Conservation (phyloP, 1,284 basidiomycete genomes). For the Retiboletus fuscus region DNA sequence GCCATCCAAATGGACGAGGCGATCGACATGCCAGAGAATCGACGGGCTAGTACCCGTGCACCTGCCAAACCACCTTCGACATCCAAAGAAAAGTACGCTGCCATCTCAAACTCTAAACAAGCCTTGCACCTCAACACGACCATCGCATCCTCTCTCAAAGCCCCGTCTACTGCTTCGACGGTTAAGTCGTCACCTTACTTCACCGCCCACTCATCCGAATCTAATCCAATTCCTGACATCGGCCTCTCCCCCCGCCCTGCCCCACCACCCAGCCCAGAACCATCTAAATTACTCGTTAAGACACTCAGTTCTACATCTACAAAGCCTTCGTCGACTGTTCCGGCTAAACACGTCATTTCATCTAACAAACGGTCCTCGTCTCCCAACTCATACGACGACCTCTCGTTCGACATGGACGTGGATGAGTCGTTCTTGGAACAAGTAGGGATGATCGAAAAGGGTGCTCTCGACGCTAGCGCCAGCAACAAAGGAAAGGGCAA, state of each 20-base stretch:
- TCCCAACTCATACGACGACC: slow-evolving; percentile 42
- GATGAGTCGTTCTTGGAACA: slow-evolving; percentile 48
- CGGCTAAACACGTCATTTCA: slow-evolving; percentile 4
- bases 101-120: slow-evolving; percentile 14
- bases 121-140: slow-evolving; percentile 4
- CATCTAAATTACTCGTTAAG: neutral
- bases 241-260: slow-evolving; percentile 43
- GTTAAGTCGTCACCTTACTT: slow-evolving; percentile 42
- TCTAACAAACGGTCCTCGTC: slow-evolving; percentile 22
- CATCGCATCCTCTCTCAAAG: slow-evolving; percentile 29
- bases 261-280: slow-evolving; percentile 5
- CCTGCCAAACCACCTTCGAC: slow-evolving; percentile 8
- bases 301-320: slow-evolving; percentile 16
- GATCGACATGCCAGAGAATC: slow-evolving; percentile 19
- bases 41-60: neutral
- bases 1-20: slow-evolving; percentile 36
- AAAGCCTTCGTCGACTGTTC: neutral
- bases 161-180: slow-evolving; percentile 11
- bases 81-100: slow-evolving; percentile 18
- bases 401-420: slow-evolving; percentile 47
- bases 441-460: slow-evolving; percentile 47
- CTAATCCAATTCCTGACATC: slow-evolving; percentile 39
- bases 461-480: slow-evolving; percentile 30
- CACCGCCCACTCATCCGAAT: slow-evolving; percentile 9
- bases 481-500: slow-evolving; percentile 37